Evolutionary conservation across 202 grass and related monocot genomes (phyloP), one percentile per base, ranked within the genome.

Genomic region (Zoysia matrella): DNA sequence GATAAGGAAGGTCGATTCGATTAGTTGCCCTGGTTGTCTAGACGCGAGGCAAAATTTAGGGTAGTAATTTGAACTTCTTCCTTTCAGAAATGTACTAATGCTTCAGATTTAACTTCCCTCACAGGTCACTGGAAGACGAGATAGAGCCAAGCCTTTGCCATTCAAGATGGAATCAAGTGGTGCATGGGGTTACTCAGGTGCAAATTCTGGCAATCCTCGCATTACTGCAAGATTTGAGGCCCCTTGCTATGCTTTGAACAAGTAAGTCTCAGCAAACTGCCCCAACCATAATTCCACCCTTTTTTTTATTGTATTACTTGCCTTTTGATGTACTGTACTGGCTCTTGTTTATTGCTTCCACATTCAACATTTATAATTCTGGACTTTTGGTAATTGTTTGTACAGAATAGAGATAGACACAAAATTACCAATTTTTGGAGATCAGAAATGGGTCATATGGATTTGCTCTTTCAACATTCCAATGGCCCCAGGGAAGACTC

Each of bases 391-490:
- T 82, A 54, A 56, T 84, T 30, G 43, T 79, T 68, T 48, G 15
- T 84, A 52, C 83, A 98, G 95, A 83, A 95, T 98, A 78, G 95
- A 98, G 83, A 95, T 98, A 73, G 92, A 98, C 80, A 98, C 95
- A 3, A 98, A 95, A 79, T 62, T 98, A 39, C 95, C 95, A 3
- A 85, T 98, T 76, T 42, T 95, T 82, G 95, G 95, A 57, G 92
- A 98, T 72, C 95, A 98, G 82, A 95, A 98, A 80, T 98, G 95
- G 95, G 89, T 93, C 22, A 90, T 98, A 91, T 98, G 95, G 95
- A 98, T 98, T 71, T 98, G 95, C 79, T 98, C 95, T 53, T 98
- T 98, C 72, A 98, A 98, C 82, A 95, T 98, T 72, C 95, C 95
- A 60, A 95, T 98, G 95, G 87, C 92, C 30, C 95, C 92, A 47